Evolutionary conservation across 257 asterid genomes (phyloP).

Genomic region (Solanum lycopersicoides): DNA sequence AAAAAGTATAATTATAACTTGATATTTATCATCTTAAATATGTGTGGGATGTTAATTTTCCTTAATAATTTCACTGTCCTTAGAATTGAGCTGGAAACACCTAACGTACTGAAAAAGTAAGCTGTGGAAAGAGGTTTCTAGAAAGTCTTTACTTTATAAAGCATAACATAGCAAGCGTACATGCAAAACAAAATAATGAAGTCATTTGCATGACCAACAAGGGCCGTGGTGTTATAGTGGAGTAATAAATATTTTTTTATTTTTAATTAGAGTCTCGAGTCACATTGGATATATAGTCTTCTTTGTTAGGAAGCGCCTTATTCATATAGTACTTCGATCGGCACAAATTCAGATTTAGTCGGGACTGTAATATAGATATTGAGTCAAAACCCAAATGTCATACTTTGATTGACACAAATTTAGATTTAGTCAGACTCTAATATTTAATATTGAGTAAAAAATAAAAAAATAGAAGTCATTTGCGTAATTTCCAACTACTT

Average conservation of each 20-base stretch:
- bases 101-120: background rate
- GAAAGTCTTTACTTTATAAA: background rate
- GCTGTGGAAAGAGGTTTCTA: background rate
- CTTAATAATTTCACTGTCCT: background rate
- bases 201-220: background rate
- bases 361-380: too few relatives aligned
- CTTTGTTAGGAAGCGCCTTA: too few relatives aligned
- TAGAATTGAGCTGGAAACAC: background rate
- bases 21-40: too few relatives aligned
- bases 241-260: too few relatives aligned
- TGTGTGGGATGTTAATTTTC: too few relatives aligned
- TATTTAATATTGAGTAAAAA: fast-evolving
- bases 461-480: background rate
- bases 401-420: background rate
- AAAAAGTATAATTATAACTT: too few relatives aligned
- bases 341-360: too few relatives aligned
- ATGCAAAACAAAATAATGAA: background rate
- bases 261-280: too few relatives aligned
- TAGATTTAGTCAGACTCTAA: too few relatives aligned
- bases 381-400: too few relatives aligned
- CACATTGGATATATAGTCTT: too few relatives aligned
- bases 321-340: too few relatives aligned
- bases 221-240: background rate
- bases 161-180: background rate
- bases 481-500: conserved; percentile 24